Evolutionary conservation across 2,329 filamentous ascomycete species (phyloP).

Genomic region (Xylaria sp.): DNA sequence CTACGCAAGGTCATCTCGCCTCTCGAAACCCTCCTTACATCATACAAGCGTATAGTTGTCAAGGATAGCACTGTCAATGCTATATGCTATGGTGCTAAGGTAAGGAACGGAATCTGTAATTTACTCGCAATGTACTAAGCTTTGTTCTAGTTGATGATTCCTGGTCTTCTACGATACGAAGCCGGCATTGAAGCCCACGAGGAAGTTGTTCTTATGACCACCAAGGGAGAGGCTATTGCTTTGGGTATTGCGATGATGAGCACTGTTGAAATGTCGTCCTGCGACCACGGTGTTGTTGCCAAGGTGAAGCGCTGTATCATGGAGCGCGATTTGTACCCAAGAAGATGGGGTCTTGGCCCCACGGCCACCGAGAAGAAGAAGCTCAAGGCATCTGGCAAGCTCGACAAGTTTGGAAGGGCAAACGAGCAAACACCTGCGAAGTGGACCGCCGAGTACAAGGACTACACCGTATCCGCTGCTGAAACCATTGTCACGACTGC

Average conservation of each 20-base stretch:
- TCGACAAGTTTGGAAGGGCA: constrained; percentile 93
- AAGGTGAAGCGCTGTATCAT: constrained; percentile 99
- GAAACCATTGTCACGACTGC: constrained; percentile 49
- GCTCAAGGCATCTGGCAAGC: constrained; percentile 96
- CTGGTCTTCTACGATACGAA: constrained; percentile 91
- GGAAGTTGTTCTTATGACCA: constrained; percentile 97
- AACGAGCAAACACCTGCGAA: constrained; percentile 94
- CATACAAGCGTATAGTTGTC: constrained; percentile 96
- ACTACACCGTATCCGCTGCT: constrained; percentile 67
- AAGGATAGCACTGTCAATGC: constrained; percentile 89
- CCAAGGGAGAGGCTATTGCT: constrained; percentile 98
- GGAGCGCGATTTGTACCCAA: constrained; percentile 97
- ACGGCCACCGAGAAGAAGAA: constrained; percentile 98
- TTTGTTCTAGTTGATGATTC: constrained; percentile 79
- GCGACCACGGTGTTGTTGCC: constrained; percentile 96
- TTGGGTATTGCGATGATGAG: constrained; percentile 98
- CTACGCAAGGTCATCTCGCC: constrained; percentile 90
- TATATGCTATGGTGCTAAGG: constrained; percentile 95
- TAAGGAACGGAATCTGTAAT: not conserved
- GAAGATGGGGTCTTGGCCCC: constrained; percentile 94
- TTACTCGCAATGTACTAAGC: constrained; percentile 3
- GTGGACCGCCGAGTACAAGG: constrained; percentile 93
- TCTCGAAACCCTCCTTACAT: constrained; percentile 87
- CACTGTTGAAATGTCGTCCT: constrained; percentile 93
- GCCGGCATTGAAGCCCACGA: constrained; percentile 91